Conservation (phyloP, 1,139 yeast species). For the Lipomyces yarrowii region DNA sequence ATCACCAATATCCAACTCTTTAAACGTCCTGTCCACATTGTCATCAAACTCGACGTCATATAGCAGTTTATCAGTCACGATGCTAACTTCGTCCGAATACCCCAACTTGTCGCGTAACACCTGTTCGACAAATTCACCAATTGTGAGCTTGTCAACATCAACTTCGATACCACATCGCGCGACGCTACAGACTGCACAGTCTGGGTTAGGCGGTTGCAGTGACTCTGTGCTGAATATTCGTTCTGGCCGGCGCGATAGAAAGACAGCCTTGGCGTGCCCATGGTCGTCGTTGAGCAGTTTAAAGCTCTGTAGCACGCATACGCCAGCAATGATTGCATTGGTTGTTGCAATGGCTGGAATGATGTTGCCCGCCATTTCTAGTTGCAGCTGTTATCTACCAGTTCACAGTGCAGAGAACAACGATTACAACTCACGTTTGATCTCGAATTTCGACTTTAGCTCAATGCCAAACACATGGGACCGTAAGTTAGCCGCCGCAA, state of each 20-base stretch:
- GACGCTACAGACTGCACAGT: slow-evolving; percentile 74
- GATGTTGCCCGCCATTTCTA: slow-evolving; percentile 89
- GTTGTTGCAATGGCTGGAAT: slow-evolving; percentile 99
- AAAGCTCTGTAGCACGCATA: slow-evolving; percentile 73
- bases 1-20: slow-evolving; percentile 56
- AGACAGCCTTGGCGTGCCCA: slow-evolving; percentile 49
- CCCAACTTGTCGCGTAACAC: slow-evolving; percentile 52
- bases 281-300: slow-evolving; percentile 49
- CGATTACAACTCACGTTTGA: slow-evolving; percentile 50
- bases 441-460: slow-evolving; percentile 76
- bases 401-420: slow-evolving; percentile 33
- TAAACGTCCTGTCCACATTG: slow-evolving; percentile 55
- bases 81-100: slow-evolving; percentile 67
- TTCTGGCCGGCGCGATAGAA: slow-evolving; percentile 66
- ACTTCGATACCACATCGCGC: slow-evolving; percentile 54
- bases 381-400: not conserved
- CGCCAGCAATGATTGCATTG: slow-evolving; percentile 91
- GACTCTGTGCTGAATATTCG: slow-evolving; percentile 68
- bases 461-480: slow-evolving; percentile 73
- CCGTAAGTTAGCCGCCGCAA: slow-evolving; percentile 83
- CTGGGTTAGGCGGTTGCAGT: slow-evolving; percentile 61
- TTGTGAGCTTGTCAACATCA: slow-evolving; percentile 44
- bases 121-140: slow-evolving; percentile 50
- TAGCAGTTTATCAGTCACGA: slow-evolving; percentile 65
- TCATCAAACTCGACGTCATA: slow-evolving; percentile 92